phyloP scores from a whole-genome alignment of 1,284 basidiomycete genomes.

The Vanrija pseudolonga region DNA sequence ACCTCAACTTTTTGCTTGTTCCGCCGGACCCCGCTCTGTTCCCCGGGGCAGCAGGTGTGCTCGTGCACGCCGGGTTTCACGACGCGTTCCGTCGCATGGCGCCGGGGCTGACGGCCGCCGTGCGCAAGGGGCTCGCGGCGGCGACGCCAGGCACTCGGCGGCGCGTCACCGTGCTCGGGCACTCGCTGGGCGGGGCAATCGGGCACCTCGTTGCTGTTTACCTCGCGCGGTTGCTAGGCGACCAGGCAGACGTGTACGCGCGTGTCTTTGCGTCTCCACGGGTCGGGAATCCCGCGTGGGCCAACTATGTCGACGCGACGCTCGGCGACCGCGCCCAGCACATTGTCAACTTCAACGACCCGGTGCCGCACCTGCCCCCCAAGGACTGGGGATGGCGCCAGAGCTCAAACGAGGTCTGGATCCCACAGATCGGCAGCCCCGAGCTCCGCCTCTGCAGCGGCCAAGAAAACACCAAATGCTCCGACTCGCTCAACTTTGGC shows the following conservation, averaged over 20 bases:
- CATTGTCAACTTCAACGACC: slow-evolving; percentile 26
- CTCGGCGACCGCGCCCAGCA: slow-evolving; percentile 12
- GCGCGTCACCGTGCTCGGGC: slow-evolving; percentile 21
- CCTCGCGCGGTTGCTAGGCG: slow-evolving; percentile 11
- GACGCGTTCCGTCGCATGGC: slow-evolving; percentile 19
- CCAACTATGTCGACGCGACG: slow-evolving; percentile 22
- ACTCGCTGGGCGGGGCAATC: slow-evolving; percentile 24
- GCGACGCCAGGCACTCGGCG: background rate
- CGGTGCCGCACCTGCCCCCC: slow-evolving; percentile 25
- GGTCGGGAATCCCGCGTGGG: slow-evolving; percentile 25
- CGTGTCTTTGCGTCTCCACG: slow-evolving; percentile 22
- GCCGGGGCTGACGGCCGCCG: background rate
- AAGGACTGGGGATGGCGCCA: slow-evolving; percentile 20
- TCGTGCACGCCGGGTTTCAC: slow-evolving; percentile 26
- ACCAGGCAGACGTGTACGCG: slow-evolving; percentile 2
- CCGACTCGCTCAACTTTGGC: background rate
- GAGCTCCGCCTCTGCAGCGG: slow-evolving; percentile 17
- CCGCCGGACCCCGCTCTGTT: slow-evolving; percentile 4
- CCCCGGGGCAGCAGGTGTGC: slow-evolving; percentile 11
- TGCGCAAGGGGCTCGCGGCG: background rate
- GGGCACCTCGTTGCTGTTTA: slow-evolving; percentile 13
- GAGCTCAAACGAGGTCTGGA: slow-evolving; percentile 22
- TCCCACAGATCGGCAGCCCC: background rate
- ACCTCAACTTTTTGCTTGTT: slow-evolving; percentile 17
- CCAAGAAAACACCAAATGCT: slow-evolving; percentile 19